These are phyloP conservation scores for Trypanosoma caninum DNA, from an alignment of 208 protist genomes.

Conservation along the genomic window DNA sequence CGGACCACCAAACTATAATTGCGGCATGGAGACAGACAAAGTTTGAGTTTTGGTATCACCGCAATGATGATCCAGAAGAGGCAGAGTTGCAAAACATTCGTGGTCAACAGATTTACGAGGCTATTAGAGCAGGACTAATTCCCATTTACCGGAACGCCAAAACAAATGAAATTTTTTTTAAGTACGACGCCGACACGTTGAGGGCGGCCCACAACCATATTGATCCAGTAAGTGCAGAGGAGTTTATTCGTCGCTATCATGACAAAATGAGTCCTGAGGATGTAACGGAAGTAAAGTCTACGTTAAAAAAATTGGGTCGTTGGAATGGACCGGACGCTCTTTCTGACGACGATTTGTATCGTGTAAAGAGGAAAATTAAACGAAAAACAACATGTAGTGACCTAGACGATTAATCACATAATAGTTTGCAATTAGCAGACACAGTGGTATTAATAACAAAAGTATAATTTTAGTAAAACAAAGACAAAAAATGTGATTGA, in stretches of 20 bases:
- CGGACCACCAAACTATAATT: constrained; percentile 78
- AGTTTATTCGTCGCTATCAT: constrained; percentile 81
- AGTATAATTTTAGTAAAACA: no score
- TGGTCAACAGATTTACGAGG: constrained; percentile 74
- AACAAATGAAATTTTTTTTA: constrained; percentile 73
- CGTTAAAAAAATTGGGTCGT: constrained; percentile 67
- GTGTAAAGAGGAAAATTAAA: constrained; percentile 55
- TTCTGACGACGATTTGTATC: constrained; percentile 56
- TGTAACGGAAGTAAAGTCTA: constrained; percentile 58
- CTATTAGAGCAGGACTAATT: constrained; percentile 69
- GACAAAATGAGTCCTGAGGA: constrained; percentile 69
- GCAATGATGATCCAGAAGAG: constrained; percentile 41
- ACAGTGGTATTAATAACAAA: no score
- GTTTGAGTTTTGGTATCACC: constrained; percentile 80
- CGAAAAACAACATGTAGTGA: constrained; percentile 77
- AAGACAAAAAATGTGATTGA: no score
- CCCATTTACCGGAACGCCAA: constrained; percentile 69
- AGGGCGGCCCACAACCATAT: constrained; percentile 78
- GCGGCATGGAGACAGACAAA: constrained; percentile 86
- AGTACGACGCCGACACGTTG: constrained; percentile 78
- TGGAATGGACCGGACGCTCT: constrained; percentile 76
- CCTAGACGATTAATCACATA: constrained; percentile 22
- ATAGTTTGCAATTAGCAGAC: no score
- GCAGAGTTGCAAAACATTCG: constrained; percentile 67
- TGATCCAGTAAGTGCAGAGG: constrained; percentile 69